These are phyloP conservation scores for Arachnomyces sp. DNA, from an alignment of 2,329 filamentous ascomycete genomes.

Conservation along the genomic window DNA sequence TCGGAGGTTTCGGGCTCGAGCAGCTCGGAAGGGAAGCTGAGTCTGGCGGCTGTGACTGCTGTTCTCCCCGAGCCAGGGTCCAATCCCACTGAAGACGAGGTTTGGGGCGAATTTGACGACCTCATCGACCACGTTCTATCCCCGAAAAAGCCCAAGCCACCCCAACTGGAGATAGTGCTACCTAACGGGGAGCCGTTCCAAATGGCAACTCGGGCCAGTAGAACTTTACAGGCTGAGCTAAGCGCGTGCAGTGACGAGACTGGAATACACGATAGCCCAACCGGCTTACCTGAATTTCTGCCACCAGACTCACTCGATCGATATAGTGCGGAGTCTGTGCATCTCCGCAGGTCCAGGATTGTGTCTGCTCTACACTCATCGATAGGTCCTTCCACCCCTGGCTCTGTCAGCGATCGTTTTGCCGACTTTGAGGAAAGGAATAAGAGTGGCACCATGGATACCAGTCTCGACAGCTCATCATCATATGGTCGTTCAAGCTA, in stretches of 20 bases:
- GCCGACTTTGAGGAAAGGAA: slow-evolving; percentile 39
- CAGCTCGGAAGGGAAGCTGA: slow-evolving; percentile 52
- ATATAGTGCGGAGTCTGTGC: slow-evolving; percentile 27
- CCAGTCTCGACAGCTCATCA: slow-evolving; percentile 15
- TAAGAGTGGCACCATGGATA: slow-evolving; percentile 16
- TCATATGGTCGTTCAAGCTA: slow-evolving; percentile 16
- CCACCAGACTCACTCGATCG: slow-evolving; percentile 17
- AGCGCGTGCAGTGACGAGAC: slow-evolving; percentile 13
- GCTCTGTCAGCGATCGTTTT: slow-evolving; percentile 47
- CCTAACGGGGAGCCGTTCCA: slow-evolving; percentile 23
- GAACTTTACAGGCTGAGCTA: slow-evolving; percentile 29
- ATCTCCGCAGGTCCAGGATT: slow-evolving; percentile 44
- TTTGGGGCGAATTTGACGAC: slow-evolving; percentile 93
- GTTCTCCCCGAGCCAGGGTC: slow-evolving; percentile 55
- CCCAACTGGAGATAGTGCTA: slow-evolving; percentile 9
- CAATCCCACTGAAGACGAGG: slow-evolving; percentile 68
- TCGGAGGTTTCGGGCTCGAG: slow-evolving; percentile 61
- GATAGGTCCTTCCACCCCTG: slow-evolving; percentile 42
- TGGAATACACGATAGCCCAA: neutral
- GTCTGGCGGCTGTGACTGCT: slow-evolving; percentile 56
- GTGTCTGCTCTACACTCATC: slow-evolving; percentile 43
- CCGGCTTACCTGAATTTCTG: slow-evolving; percentile 7
- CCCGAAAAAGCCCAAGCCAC: slow-evolving; percentile 23
- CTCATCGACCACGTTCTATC: slow-evolving; percentile 63
- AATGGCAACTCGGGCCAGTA: slow-evolving; percentile 31